Percentiles rank a stretch among this genome's conserved stretches.
Conservation (phyloP, 805 yeast genomes). For the Candida montana region DNA sequence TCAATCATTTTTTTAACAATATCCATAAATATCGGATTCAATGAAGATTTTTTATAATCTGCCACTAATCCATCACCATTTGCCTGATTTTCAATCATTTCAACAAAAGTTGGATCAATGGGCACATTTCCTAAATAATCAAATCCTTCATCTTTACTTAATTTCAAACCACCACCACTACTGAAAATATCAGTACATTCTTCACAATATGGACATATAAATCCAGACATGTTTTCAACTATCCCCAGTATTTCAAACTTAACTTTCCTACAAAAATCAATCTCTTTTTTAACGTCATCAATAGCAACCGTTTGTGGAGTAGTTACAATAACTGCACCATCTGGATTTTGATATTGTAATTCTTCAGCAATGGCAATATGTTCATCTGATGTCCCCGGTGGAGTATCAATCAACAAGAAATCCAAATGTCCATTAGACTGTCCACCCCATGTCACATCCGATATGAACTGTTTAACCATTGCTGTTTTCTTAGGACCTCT, state of each 20-base stretch:
- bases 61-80: conserved; percentile 28
- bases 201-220: conserved; percentile 87
- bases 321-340: conserved; percentile 92
- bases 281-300: conserved; percentile 91
- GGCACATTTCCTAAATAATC: conserved; percentile 85
- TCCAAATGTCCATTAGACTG: conserved; percentile 30
- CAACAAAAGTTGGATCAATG: conserved; percentile 87
- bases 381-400: conserved; percentile 98
- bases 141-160: conserved; percentile 59
- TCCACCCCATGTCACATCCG: conserved; percentile 88
- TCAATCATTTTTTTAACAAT: conserved; percentile 35
- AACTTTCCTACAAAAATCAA: conserved; percentile 86
- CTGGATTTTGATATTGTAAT: conserved; percentile 62
- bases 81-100: conserved; percentile 64
- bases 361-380: conserved; percentile 96
- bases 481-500: conserved; percentile 98
- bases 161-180: conserved; percentile 80
- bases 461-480: conserved; percentile 89
- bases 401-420: conserved; percentile 87
- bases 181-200: conserved; percentile 92
- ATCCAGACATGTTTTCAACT: conserved; percentile 96
- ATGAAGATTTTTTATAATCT: conserved; percentile 29
- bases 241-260: conserved; percentile 76
- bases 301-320: conserved; percentile 94
- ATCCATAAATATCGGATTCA: conserved; percentile 37